Base-by-base conservation (phyloP, 2,329 filamentous ascomycete genomes). In the Plectosphaerella cucumerina region DNA sequence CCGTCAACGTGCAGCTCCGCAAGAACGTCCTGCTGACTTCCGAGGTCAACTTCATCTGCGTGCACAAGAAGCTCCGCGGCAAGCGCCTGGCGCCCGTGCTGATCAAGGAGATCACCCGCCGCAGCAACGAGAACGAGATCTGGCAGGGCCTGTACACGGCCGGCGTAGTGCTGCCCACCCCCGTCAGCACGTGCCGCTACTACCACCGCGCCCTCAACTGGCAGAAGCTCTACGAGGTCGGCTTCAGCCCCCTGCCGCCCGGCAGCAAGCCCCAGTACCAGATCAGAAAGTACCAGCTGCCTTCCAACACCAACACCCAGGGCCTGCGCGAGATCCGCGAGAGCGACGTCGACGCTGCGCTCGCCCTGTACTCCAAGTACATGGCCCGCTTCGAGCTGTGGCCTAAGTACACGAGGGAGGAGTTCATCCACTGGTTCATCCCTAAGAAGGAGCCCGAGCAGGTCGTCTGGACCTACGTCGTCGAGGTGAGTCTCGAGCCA, bases 61-160 rank as follows among this genome's bases (percentile, higher is more conserved):
- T 99, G 50, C 94, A 99, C 78, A 97, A 97, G 78, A 97, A 97
- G 73, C 84, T 99, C 31, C 89, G 94, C 47, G 85, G 89, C 52
- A 97, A 97, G 76, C 86, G 94, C 49, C 83, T 99, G 42, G 86
- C 94, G 0, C 94, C 94, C 0, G 88, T 97, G 2, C 82, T 99
- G 49, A 99, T 99, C 76, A 97, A 97, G 70, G 94, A 99, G 68
- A 90, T 99, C 61, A 99, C 94, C 5, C 87, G 94, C 45, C 82
- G 91, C 56, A 96, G 90, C 76, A 95, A 97, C 70, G 72, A 91
- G 45, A 78, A 88, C 57, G 89, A 86, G 51, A 87, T 95, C 58
- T 97, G 88, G 80, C 94, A 99, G 71, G 94, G 93, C 47, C 89
- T 99, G 52, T 97, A 97, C 74, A 99, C 94, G 1, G 94, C 87